Conservation (phyloP, 139 green algal species). For the Picochlorum sp. region DNA sequence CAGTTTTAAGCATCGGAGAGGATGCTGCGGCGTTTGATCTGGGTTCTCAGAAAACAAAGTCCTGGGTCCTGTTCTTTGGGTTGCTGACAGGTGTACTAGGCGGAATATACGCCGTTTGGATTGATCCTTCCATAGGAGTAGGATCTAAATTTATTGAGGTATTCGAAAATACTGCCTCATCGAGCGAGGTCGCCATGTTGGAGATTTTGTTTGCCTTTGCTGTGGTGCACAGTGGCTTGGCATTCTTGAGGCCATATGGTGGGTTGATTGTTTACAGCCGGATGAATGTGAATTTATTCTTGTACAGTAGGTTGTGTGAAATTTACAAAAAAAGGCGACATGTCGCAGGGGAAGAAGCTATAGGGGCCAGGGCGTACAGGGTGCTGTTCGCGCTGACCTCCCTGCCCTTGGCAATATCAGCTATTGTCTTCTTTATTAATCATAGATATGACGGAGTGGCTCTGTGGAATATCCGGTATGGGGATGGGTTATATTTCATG, state of each 20-base stretch:
- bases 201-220: constrained; percentile 80
- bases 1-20: constrained; percentile 56
- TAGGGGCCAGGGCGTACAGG: constrained; percentile 80
- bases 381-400: constrained; percentile 82
- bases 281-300: neutral
- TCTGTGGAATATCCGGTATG: constrained; percentile 87
- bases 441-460: constrained; percentile 72
- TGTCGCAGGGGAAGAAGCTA: constrained; percentile 73
- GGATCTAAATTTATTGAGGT: constrained; percentile 51
- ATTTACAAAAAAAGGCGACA: no score
- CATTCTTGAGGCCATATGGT: constrained; percentile 61
- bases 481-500: constrained; percentile 11
- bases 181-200: constrained; percentile 57
- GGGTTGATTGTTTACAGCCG: no score
- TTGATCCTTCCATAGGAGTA: constrained; percentile 53
- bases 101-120: constrained; percentile 77
- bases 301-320: constrained; percentile 9
- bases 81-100: constrained; percentile 67
- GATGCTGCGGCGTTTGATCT: constrained; percentile 80
- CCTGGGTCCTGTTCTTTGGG: constrained; percentile 69
- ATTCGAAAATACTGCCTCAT: constrained; percentile 30
- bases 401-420: constrained; percentile 75
- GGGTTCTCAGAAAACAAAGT: constrained; percentile 50
- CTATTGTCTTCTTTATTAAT: constrained; percentile 97
- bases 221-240: constrained; percentile 76